Evolutionary conservation across 1,284 basidiomycete genomes (phyloP), one percentile per base, ranked within the genome.

Genomic region (Xerocomus nothofagi): DNA sequence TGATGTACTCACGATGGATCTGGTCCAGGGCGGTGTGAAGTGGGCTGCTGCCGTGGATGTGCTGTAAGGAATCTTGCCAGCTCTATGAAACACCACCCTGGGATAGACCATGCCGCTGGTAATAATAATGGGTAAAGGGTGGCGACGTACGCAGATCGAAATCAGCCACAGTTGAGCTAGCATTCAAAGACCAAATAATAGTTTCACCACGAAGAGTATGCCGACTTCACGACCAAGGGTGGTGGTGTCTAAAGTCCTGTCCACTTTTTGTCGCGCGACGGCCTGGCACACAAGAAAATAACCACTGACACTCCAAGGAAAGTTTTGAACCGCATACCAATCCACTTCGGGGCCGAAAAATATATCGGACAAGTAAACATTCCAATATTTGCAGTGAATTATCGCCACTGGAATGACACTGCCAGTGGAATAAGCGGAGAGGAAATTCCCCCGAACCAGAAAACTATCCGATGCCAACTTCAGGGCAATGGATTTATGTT

Each of bases 401-500:
- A 26, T 9, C 26, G 26, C 17, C n/a, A 6, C 14, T n/a, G n/a
- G n/a, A n/a, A 10, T 23, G 14, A 8, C 18, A 24, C 15, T 3
- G n/a, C n/a, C n/a, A n/a, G 17, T 52, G 21, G 47, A 43, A 42
- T 20, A 30, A 30, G 20, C 32, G 10, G 36, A 15, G 20, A 26
- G 45, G 29, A 15, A 46, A 26, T 20, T 21, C 21, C 1, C 23
- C 10, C 26, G 23, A 30, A n/a, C 23, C 29, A 9, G 10, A 12
- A 18, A 24, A 18, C 17, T 21, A 17, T 23, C 14, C 11, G 15
- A 18, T 8, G 14, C 49, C 49, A 33, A 31, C 26, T 15, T 31
- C 3, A 12, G 29, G n/a, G 21, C 15, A 39, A 36, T 55, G 57
- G 48, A 58, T 58, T 63, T 23, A 47, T 24, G 4, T 21, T 23